Conservation (phyloP, 1,284 basidiomycete species). For the Irpex lacteus region DNA sequence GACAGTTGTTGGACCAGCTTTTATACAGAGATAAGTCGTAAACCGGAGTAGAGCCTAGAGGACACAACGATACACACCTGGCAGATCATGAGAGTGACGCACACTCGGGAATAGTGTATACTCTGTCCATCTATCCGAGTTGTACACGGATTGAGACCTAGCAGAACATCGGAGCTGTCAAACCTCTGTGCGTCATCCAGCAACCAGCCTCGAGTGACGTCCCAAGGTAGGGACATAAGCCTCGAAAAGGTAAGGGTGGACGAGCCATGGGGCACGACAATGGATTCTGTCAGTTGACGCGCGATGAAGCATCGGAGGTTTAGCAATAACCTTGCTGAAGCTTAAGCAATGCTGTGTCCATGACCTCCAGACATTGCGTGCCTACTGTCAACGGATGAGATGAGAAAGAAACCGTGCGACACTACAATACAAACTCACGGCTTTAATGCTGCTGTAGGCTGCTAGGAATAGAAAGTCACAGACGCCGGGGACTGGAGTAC, state of each 20-base stretch:
- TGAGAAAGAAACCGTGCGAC: background rate
- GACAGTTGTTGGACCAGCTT: background rate
- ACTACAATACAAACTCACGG: background rate
- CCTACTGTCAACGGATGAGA: background rate
- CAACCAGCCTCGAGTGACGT: background rate
- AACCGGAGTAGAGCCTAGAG: background rate
- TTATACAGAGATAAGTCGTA: background rate
- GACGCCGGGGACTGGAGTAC: background rate
- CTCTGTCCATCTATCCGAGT: background rate
- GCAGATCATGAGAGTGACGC: background rate
- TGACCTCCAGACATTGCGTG: background rate
- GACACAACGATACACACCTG: background rate
- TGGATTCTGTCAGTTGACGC: background rate
- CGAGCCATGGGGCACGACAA: background rate
- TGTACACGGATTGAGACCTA: background rate
- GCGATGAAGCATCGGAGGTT: background rate
- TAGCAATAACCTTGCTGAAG: background rate
- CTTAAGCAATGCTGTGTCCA: conserved; percentile 1
- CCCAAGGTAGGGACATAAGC: background rate
- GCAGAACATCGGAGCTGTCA: background rate
- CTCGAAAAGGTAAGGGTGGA: background rate
- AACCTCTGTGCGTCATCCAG: background rate
- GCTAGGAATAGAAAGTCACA: background rate
- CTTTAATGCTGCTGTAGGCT: background rate
- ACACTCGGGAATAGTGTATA: background rate